phyloP scores from a whole-genome alignment of 1,284 basidiomycete species.

The Anthracocystis walkeri region DNA sequence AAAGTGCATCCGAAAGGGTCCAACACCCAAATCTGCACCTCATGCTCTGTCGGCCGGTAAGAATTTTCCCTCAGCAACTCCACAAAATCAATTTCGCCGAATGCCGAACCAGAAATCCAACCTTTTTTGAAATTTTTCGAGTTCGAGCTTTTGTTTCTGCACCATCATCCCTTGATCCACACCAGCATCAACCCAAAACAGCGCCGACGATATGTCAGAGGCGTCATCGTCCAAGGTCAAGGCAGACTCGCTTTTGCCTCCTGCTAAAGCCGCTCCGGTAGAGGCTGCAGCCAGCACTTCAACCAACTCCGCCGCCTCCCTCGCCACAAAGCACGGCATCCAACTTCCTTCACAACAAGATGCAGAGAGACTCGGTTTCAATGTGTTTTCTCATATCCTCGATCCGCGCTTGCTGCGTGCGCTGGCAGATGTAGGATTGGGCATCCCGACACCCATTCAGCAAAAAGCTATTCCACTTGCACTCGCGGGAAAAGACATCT shows the following conservation, averaged over 20 bases:
- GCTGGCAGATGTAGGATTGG: slow-evolving; percentile 83
- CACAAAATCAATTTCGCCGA: slow-evolving; percentile 12
- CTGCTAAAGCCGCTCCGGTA: not conserved
- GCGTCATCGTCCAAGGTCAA: slow-evolving; percentile 44
- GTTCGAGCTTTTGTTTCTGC: not conserved
- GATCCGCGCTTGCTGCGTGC: slow-evolving; percentile 80
- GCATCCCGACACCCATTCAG: slow-evolving; percentile 84
- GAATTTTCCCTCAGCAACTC: slow-evolving; percentile 17
- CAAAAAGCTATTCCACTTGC: slow-evolving; percentile 82
- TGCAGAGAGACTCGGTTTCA: slow-evolving; percentile 49
- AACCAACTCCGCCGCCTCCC: slow-evolving; percentile 14
- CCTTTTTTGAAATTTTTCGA: slow-evolving; percentile 8
- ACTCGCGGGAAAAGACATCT: slow-evolving; percentile 88
- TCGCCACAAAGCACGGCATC: slow-evolving; percentile 37
- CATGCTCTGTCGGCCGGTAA: slow-evolving; percentile 22
- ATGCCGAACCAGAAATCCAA: slow-evolving; percentile 1
- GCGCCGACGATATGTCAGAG: slow-evolving; percentile 21
- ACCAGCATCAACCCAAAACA: not conserved
- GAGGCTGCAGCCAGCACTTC: not conserved
- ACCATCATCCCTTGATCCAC: not conserved
- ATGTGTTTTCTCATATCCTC: slow-evolving; percentile 76
- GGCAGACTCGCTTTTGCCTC: slow-evolving; percentile 43
- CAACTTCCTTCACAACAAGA: slow-evolving; percentile 43
- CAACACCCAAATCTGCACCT: slow-evolving; percentile 16
- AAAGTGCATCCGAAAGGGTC: slow-evolving; percentile 31